Base-by-base conservation (phyloP, 2,329 filamentous ascomycete species). In the Neonectria sp. region DNA sequence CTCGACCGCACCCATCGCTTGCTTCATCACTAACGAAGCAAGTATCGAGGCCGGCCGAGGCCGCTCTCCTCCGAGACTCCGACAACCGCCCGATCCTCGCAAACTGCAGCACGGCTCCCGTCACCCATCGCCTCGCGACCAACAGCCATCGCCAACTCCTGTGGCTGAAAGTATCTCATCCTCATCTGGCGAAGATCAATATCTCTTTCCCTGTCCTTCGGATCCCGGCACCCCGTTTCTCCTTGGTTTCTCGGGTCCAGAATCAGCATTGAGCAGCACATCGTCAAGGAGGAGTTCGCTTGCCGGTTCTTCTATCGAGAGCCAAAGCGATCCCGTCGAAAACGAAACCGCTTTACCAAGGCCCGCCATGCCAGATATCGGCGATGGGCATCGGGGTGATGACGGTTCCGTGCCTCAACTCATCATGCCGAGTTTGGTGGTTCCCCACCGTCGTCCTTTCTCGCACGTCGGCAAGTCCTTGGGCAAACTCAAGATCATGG, bases 391-490 rank as follows among this genome's bases (percentile, higher is more conserved):
- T 35, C 17, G n/a, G 57, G 69, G 74, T 51, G 60, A 76, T 25
- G 64, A 74, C 56, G 51, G 67, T 52, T 55, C 74, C 68, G 86
- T 85, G 46, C 92, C 92, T 27, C 95, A 98, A 80, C 87, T 99
- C n/a, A 93, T 99, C 67, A 99, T 99, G 96, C 96, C 96, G 6
- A 97, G 95, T 77, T 92, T 99, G 75, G 91, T 90, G 68, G 96
- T 99, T 89, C 95, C 96, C 4, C 93, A 90, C 68, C 90, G 96
- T 56, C 88, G 95, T 58, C 95, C 95, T 0, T 98, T 98, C 79
- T 98, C 96, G 0, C 90, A 93, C n/a, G 88, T 89, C 53, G 96
- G 96, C 17, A 95, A 92, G 82, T 88, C 87, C 37, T 88, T 98
- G 79, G 95, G 95, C 1, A 91, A 94, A 74, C 85, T 98, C 61